Base-by-base conservation (phyloP, 768 basidiomycete genomes). In the Clavaria fumosa region DNA sequence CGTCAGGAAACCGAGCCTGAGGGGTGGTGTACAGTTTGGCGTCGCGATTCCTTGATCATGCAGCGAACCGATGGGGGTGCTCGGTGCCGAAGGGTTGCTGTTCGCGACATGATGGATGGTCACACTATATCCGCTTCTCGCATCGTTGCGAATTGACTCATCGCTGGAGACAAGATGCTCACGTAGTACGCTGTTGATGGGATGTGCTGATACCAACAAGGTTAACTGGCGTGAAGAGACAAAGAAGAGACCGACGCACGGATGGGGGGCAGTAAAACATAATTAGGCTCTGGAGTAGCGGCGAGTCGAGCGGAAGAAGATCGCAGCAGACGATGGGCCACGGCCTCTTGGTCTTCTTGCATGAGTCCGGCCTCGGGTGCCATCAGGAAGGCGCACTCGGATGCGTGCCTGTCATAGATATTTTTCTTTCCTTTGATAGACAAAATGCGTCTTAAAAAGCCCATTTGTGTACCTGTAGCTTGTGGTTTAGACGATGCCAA, bases 281-380 rank as follows among this genome's bases (percentile, higher is more conserved):
- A 70, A 48, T 75, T 70, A 6, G 67, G 53, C 46, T 75, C 74
- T 5, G 69, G 54, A 21, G 69, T 68, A 22, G 71, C 66, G 4
- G 67, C 61, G 54, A 64, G 76, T 32, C 76, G 70, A 26, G 77
- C 68, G 4, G 83, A 83, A 10, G 78, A 75, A 1, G 81, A 81
- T 31, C 82, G 70, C 23, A 86, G 52, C 10, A 86, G 62, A n/a
- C 64, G 60, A 23, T 61, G 60, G 28, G 62, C 55, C 21, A 58
- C 62, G 31, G 59, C 64, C 48, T 69, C 67, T 35, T 67, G 64
- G 39, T 67, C 66, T 39, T 76, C 73, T 23, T 72, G 66, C 33
- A 67, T 60, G 21, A 49, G 47, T 15, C 41, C 37, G 32, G 37
- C 23, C 20, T 48, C 40, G 40, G 24, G 51, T 35, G 33, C 43